Conservation (phyloP, 164 flowering plant genomes). For the Magnolia kwangsiensis region DNA sequence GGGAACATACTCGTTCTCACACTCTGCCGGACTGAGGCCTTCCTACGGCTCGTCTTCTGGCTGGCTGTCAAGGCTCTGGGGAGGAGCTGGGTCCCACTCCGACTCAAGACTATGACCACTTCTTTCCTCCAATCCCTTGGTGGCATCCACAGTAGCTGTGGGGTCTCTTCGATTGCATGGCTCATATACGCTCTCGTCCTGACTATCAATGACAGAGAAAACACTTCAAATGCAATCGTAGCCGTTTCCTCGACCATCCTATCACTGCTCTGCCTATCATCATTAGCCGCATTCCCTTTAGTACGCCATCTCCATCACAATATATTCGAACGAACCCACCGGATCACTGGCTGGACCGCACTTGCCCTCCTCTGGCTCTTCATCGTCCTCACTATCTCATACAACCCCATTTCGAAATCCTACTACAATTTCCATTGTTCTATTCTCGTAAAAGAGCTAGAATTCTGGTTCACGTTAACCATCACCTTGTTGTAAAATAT, state of each 20-base stretch:
- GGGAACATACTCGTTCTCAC: conserved; percentile 43
- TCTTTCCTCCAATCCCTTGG: conserved; percentile 55
- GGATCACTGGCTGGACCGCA: conserved; percentile 52
- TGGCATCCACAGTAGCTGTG: conserved; percentile 59
- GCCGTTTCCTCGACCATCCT: conserved; percentile 42
- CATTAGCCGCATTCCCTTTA: conserved; percentile 55
- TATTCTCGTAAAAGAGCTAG: conserved; percentile 33
- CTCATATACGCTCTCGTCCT: conserved; percentile 42
- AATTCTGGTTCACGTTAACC: conserved; percentile 57
- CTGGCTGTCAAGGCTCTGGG: conserved; percentile 45
- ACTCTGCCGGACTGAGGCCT: conserved; percentile 50
- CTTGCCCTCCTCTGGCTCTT: conserved; percentile 57
- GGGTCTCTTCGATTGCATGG: conserved; percentile 55
- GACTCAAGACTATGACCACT: conserved; percentile 41
- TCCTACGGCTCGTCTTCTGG: conserved; percentile 41
- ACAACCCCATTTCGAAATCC: conserved; percentile 38
- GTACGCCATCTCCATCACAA: conserved; percentile 64
- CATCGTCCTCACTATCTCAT: conserved; percentile 33
- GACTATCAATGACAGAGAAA: conserved; percentile 29
- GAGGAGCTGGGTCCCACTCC: conserved; percentile 42
- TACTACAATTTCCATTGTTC: conserved; percentile 19
- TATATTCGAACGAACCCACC: conserved; percentile 52
- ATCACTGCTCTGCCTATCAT: conserved; percentile 37
- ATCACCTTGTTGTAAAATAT: too few relatives aligned
- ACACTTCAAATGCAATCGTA: conserved; percentile 35